Conservation (phyloP, 2,329 filamentous ascomycete genomes). For the Purpureocillium takamizusanense region DNA sequence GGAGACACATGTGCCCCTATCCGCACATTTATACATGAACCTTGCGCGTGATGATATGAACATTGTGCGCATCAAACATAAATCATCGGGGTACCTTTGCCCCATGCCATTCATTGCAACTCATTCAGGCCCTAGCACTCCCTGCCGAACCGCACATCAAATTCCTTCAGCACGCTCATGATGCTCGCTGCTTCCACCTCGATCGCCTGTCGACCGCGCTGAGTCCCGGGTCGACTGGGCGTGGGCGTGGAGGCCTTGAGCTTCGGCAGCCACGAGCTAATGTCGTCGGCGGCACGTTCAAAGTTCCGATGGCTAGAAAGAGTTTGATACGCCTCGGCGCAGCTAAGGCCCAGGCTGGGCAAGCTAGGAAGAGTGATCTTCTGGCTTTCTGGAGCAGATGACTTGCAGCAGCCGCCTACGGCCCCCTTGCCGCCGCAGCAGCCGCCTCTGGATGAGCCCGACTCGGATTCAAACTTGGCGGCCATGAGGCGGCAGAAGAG, state of each 20-base stretch:
- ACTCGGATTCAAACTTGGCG: constrained; percentile 46
- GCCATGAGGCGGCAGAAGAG: constrained; percentile 77
- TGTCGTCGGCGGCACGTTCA: constrained; percentile 62
- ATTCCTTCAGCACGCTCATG: constrained; percentile 76
- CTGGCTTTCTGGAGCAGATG: constrained; percentile 16
- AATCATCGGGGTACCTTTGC: too few species aligned
- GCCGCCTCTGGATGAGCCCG: constrained; percentile 25
- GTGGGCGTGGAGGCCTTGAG: constrained; percentile 49
- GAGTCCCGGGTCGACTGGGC: constrained; percentile 16
- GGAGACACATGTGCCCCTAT: too few species aligned
- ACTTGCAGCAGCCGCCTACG: constrained; percentile 58
- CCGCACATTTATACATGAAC: too few species aligned
- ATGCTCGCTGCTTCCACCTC: constrained; percentile 78
- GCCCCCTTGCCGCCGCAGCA: constrained; percentile 56
- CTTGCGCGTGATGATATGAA: too few species aligned
- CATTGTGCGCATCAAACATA: too few species aligned
- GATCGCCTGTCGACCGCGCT: constrained; percentile 46
- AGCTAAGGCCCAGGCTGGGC: constrained; percentile 53
- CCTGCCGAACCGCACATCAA: constrained; percentile 63
- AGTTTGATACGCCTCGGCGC: constrained; percentile 71
- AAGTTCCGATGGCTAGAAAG: constrained; percentile 70
- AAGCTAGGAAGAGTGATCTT: constrained; percentile 26
- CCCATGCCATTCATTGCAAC: too few species aligned
- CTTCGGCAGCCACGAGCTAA: constrained; percentile 67
- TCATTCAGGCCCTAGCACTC: constrained; percentile 19